Base-by-base conservation (phyloP, 495 filamentous ascomycete species). In the Apodospora peruviana region DNA sequence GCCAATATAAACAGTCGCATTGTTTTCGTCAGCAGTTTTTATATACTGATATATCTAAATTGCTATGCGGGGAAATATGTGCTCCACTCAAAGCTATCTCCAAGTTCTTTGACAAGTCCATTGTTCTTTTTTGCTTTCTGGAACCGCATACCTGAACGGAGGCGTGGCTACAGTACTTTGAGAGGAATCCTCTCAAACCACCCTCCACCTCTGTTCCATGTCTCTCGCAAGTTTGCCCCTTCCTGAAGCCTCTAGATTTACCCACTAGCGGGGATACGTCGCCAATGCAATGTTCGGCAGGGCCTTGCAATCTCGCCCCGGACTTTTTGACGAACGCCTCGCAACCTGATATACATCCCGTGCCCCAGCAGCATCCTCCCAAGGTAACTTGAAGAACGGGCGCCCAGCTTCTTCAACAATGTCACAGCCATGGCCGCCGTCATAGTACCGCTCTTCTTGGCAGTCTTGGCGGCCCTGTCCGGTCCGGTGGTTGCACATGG, bases 401-500 rank as follows among this genome's bases (percentile, higher is more conserved):
- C 35, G 32, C 25, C 36, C 37, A 40, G 12, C 29, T 20, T 40
- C 37, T 16, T 23, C 35, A 14, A 23, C 21, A 25, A 41, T 22
- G 39, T 22, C 19, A 55, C 27, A n/a, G 22, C 27, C 43, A 44
- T 44, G 29, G 23, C 38, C 5, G 38, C 7, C 40, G 43, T 29
- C 32, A 56, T 58, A 48, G 27, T 58, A 12, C 46, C 48, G 36
- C 22, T 52, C 5, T 41, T 62, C 38, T 59, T 71, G 47, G 51
- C 56, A 45, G 43, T 45, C 43, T 55, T 68, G 50, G 57, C 59
- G 12, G 24, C 55, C 38, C 40, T 67, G 1, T 20, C 53, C 47
- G 46, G 50, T 16, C 54, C 44, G 23, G 66, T 49, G 39, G 51
- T 53, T 24, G 70, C 62, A 3, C 73, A 75, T 54, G 73, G 72